Conservation (phyloP, 148 eudicot genomes). For the Persicaria tinctoria region DNA sequence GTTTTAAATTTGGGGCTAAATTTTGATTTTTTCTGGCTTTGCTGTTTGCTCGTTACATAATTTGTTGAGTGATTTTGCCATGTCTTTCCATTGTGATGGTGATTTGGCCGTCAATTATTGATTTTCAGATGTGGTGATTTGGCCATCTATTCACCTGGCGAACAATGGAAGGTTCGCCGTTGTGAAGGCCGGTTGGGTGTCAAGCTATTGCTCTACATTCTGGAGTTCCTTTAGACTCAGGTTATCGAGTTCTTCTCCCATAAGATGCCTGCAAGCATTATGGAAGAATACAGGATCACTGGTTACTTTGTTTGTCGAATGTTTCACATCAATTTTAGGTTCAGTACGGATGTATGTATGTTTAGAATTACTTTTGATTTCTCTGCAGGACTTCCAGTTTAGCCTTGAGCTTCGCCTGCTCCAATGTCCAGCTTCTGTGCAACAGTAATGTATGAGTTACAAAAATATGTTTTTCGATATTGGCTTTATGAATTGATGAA, state of each 20-base stretch:
- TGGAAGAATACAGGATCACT: not conserved
- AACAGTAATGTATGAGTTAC: not conserved
- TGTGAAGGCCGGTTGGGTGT: not conserved
- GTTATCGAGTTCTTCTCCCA: slow-evolving; percentile 63
- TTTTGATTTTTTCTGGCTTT: no score
- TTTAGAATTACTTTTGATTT: slow-evolving; percentile 39
- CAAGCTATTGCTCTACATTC: slow-evolving; percentile 61
- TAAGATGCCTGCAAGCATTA: slow-evolving; percentile 37
- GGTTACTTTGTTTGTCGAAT: not conserved
- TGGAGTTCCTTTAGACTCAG: slow-evolving; percentile 61
- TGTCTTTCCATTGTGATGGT: no score
- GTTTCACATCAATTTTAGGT: no score
- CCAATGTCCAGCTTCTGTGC: slow-evolving; percentile 70
- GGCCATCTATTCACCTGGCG: no score
- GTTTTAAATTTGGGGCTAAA: no score
- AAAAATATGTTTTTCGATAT: no score
- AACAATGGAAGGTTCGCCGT: no score
- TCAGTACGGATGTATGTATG: not conserved
- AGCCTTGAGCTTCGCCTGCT: slow-evolving; percentile 74
- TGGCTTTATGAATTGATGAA: not conserved
- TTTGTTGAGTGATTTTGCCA: no score
- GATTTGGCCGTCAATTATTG: no score
- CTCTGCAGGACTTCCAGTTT: slow-evolving; percentile 65
- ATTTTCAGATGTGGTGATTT: no score
- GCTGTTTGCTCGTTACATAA: no score